Conservation (phyloP, 2,329 filamentous ascomycete genomes). For the Fusarium vanettenii region DNA sequence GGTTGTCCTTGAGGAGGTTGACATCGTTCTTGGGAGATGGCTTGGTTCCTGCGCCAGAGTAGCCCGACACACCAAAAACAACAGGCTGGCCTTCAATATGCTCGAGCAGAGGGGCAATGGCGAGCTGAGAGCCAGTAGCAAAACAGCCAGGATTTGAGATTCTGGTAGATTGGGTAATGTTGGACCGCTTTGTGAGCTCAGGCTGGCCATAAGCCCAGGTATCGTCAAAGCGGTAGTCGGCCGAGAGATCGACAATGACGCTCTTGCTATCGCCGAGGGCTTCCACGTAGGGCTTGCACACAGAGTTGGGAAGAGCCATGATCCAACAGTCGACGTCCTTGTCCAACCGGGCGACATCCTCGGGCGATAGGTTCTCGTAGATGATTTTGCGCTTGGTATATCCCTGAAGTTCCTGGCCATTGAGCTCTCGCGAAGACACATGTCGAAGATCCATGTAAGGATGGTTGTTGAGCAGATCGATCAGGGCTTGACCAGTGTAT, state of each 20-base stretch:
- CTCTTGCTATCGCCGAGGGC: constrained; percentile 75
- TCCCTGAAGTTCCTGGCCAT: constrained; percentile 85
- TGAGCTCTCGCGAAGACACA: constrained; percentile 93
- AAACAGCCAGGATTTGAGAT: constrained; percentile 69
- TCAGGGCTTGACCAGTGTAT: constrained; percentile 92
- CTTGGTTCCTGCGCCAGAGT: constrained; percentile 81
- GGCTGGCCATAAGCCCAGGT: constrained; percentile 86
- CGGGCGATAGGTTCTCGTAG: constrained; percentile 89
- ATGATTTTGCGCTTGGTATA: constrained; percentile 92
- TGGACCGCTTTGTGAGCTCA: constrained; percentile 81
- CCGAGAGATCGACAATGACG: constrained; percentile 93
- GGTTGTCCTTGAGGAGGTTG: constrained; percentile 82
- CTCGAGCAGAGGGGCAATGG: constrained; percentile 83
- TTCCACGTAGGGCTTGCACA: constrained; percentile 93
- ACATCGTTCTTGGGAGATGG: constrained; percentile 95
- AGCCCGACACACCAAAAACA: constrained; percentile 92
- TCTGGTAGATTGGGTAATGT: constrained; percentile 77
- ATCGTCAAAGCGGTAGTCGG: constrained; percentile 84
- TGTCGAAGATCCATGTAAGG: constrained; percentile 90
- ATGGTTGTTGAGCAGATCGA: constrained; percentile 87
- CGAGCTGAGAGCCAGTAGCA: constrained; percentile 91
- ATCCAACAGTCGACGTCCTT: constrained; percentile 97
- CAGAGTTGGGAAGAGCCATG: constrained; percentile 95
- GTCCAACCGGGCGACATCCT: constrained; percentile 88
- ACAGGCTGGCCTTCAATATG: constrained; percentile 82